These are phyloP conservation scores for Xylaria cubensis DNA, from an alignment of 495 filamentous ascomycete genomes.

Conservation along the genomic window DNA sequence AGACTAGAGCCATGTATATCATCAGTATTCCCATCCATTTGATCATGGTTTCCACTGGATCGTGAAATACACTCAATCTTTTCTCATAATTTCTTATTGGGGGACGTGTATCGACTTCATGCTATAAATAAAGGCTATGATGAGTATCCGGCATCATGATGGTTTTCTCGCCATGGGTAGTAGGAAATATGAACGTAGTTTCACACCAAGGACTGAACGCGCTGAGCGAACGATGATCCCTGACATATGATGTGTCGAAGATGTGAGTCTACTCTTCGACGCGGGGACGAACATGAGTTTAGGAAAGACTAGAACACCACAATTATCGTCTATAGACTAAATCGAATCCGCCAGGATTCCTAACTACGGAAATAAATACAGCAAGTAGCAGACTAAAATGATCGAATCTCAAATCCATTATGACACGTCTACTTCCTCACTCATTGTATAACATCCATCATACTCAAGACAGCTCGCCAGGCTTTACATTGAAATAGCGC, in stretches of 20 bases:
- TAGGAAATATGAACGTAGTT: not conserved
- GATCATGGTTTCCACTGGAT: not conserved
- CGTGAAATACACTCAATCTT: not conserved
- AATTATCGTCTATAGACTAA: not conserved
- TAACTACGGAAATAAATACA: not conserved
- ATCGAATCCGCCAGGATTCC: not conserved
- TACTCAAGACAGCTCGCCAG: not conserved
- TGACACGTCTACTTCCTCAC: not conserved
- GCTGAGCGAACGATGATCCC: not conserved
- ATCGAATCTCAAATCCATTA: not conserved
- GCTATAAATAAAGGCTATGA: not conserved
- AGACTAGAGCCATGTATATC: conserved; percentile 1
- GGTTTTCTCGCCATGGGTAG: not conserved
- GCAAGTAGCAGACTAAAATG: not conserved
- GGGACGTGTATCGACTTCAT: not conserved
- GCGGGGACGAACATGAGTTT: not conserved
- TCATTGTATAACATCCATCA: not conserved
- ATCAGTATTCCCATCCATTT: not conserved
- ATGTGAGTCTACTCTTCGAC: not conserved
- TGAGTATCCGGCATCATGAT: not conserved
- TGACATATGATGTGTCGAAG: not conserved
- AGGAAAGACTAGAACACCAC: not conserved
- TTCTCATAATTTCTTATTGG: not conserved
- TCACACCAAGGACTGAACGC: not conserved
- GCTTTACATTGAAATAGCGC: not conserved